Evolutionary conservation across 129 eudicot genomes (phyloP), one percentile per base, ranked within the genome.

Genomic region (Flaveria ramosissima): DNA sequence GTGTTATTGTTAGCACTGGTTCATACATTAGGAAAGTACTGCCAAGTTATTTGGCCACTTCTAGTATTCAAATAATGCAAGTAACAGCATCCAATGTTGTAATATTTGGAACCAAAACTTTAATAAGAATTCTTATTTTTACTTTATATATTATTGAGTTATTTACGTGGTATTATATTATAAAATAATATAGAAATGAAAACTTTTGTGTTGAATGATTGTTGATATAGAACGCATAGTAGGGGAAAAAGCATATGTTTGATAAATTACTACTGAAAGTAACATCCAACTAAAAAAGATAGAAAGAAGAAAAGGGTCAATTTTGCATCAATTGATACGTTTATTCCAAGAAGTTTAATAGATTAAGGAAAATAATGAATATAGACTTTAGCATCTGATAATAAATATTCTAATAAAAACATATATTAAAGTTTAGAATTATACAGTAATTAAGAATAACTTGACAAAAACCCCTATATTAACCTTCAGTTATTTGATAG

Each of bases 11-110:
- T 10, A 59, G 42, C 14, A 14, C 39, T 55, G 81, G 76, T 69
- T 50, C 80, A 77, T 61, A 53, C 56, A 23, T 53, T 24, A 77
- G 60, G 56, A 55, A 68, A 53, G 65, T 42, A 68, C 26, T 26
- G 16, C 19, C 20, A 68, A 60, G n/a, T 52, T 74, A 60, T 75
- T 75, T 32, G 20, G 23, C 32, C 71, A 60, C 78, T 74, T 74
- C 17, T 60, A 26, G 70, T 45, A 32, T 55, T 66, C 68, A 74
- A 77, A 77, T 77, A 77, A 77, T 55, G 56, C 70, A 77, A 56
- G 32, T 77, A 62, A 77, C 32, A 77, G 82, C 62, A 78, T 70
- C 82, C 82, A 46, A 78, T 69, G 70, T 42, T 17, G 71, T 39
- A 78, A 56, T 43, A 68, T n/a, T 55, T 68, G 14, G 74, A 57